Evolutionary conservation across 2,329 filamentous ascomycete species (phyloP), one percentile per base, ranked within the genome.

Genomic region (Geosmithia morbida): DNA sequence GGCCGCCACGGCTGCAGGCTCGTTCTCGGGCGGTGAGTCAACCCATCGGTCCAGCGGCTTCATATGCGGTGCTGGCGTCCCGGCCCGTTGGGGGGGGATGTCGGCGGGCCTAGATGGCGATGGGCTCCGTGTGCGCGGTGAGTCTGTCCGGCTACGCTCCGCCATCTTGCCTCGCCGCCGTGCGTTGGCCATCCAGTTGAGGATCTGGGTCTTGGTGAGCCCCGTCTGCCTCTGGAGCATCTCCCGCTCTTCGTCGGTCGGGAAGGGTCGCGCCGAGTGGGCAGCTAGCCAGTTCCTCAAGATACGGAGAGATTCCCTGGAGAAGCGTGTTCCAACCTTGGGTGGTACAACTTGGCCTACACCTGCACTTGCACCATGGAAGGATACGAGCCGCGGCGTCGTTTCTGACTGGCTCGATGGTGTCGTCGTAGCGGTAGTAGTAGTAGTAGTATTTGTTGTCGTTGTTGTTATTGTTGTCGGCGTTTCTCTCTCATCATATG

Each of bases 151-250:
- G 19, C 20, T 41, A 11, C 33, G 33, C 75, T 54, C 79, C 71
- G 42, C 75, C 48, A 82, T 78, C 66, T 92, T 94, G 53, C 83
- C 80, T 50, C 87, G 74, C 46, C 87, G 77, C 22, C 87, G 78
- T 47, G 86, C 85, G 61, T 94, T 94, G 48, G 87, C 86, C 40
- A 94, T 76, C 87, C 87, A 94, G 58, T 92, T 94, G 5, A 80
- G 77, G 49, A 94, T 87, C 58, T 94, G 87, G 6, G 74, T 82
- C 54, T 83, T 77, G 57, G 75, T 87, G 17, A 94, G 70, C 2
- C 86, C 85, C 0, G 87, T 94, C 53, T 81, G 74, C 43, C 74
- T 69, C 59, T 85, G 80, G 13, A 94, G 69, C 41, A 75, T 71
- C 49, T 86, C 81, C 56, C 88, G 90, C 57, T 94, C 85, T 45